Base-by-base conservation (phyloP, 805 yeast species). In the Candida lessepsii region DNA sequence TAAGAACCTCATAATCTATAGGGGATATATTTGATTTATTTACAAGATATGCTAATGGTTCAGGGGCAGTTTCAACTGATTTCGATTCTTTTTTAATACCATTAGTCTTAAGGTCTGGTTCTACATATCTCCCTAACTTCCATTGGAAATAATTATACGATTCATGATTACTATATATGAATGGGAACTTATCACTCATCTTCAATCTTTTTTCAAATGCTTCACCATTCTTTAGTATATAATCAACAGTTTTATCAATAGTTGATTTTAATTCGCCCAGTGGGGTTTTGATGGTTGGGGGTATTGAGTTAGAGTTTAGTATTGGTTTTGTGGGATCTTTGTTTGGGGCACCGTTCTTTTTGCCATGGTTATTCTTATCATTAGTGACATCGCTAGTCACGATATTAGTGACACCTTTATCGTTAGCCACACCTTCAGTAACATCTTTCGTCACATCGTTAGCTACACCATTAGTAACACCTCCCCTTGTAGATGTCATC, bases 201-300 rank as follows among this genome's bases (percentile, higher is more conserved):
- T 62, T 61, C 41, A 86, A 71, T 36, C 83, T 65, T 8, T 65
- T 64, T 51, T 82, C 93, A 60, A 87, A 86, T 1, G 74, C 64
- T 1, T 57, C 51, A 0, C 96, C 96, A 53, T 86, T 84, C 46
- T 83, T 69, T 20, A 63, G 49, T 5, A 89, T 87, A 52, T 83
- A 86, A 3, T 67, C 75, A 0, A 83, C 88, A 0, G 96, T 85
- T 53, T 83, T 85, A 37, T 76, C 80, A 14, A 90, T 81, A 14
- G 76, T 71, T 11, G 70, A 71, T 45, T 65, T 61, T 5, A 73
- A 50, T 9, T 71, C 70, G 7, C 66, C 73, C 2, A 86, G 81
- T 0, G 88, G 88, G 21, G 52, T 40, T 29, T n/a, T 14, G 3
- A 53, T 29, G 8, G 40, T 48, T 3, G 20, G 24, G 10, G 57